phyloP scores from a whole-genome alignment of 2,329 filamentous ascomycete genomes.

The Cladobotryum protrusum region DNA sequence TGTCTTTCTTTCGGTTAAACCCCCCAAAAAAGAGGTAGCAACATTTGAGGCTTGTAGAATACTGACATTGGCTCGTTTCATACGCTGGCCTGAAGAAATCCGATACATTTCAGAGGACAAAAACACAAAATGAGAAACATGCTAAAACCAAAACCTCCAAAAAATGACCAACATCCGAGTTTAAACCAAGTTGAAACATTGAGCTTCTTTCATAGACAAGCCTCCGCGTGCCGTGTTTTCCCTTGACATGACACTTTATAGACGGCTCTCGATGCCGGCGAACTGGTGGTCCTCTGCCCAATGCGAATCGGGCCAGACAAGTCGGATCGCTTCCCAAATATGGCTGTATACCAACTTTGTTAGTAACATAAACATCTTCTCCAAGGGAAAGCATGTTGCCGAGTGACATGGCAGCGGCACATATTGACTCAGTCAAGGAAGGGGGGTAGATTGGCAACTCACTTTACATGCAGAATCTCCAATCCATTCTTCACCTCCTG shows the following conservation, averaged over 20 bases:
- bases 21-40: too few species aligned
- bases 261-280: slow-evolving; percentile 68
- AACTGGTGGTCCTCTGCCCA: slow-evolving; percentile 70
- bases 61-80: too few species aligned
- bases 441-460: slow-evolving; percentile 20
- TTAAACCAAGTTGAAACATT: too few species aligned
- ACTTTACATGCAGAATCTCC: slow-evolving; percentile 85
- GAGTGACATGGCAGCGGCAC: slow-evolving; percentile 3
- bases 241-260: slow-evolving; percentile 43
- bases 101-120: too few species aligned
- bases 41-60: too few species aligned
- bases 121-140: too few species aligned
- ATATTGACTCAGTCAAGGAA: slow-evolving; percentile 1
- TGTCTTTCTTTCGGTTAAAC: too few species aligned
- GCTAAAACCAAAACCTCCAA: too few species aligned
- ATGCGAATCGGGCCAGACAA: slow-evolving; percentile 84
- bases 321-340: slow-evolving; percentile 88
- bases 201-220: too few species aligned
- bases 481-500: slow-evolving; percentile 82
- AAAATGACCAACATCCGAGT: too few species aligned
- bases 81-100: too few species aligned
- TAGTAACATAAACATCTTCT: slow-evolving; percentile 20
- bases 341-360: slow-evolving; percentile 48
- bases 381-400: background rate
- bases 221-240: too few species aligned